Base-by-base conservation (phyloP, 306 rosid species). In the Echinosophora koreensis region DNA sequence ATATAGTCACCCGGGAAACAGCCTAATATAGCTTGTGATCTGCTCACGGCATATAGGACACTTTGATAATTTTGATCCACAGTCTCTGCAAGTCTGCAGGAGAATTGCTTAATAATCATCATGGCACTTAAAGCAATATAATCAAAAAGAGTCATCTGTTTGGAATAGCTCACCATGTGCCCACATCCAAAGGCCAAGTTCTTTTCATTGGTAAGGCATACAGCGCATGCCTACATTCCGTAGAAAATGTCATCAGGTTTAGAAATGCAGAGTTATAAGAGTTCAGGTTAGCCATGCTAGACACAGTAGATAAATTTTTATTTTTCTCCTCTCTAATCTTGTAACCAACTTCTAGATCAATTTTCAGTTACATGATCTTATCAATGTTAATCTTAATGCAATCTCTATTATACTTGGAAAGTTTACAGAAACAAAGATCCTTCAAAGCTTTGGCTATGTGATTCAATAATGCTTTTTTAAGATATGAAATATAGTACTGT, bases 141-240 rank as follows among this genome's bases (percentile, higher is more conserved):
- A 34, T 2, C 2, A 51, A 10, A 12, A 12, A 1, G 5, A 34
- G 55, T 6, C 7, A 49, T 60, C 14, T 68, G 47, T 46, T 74
- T 68, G 11, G 8, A 70, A 69, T 51, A 75, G 42, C 71, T 84
- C 64, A 84, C 87, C 87, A 84, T 79, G 66, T 84, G 84, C 3
- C 87, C 87, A 70, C 87, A 84, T 6, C 84, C 84, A 79, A 84
- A 84, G 13, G 79, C 84, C 75, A 83, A 61, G 81, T 78, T 75
- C 28, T 63, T 74, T 14, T 68, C 87, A 55, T 69, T 74, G 30
- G 66, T 61, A 4, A 69, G 5, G 63, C 84, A 83, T 68, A 83
- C 37, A 30, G 65, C 61, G 28, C 87, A 83, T 4, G 42, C 32
- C 84, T 82, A 18, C 75, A 86, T 76, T 81, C 8, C 49, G 64